Percentiles rank a stretch among this genome's conserved stretches.
phyloP scores from a whole-genome alignment of 228 moss, liverwort and hornwort species.

The Sphagnum fallax region DNA sequence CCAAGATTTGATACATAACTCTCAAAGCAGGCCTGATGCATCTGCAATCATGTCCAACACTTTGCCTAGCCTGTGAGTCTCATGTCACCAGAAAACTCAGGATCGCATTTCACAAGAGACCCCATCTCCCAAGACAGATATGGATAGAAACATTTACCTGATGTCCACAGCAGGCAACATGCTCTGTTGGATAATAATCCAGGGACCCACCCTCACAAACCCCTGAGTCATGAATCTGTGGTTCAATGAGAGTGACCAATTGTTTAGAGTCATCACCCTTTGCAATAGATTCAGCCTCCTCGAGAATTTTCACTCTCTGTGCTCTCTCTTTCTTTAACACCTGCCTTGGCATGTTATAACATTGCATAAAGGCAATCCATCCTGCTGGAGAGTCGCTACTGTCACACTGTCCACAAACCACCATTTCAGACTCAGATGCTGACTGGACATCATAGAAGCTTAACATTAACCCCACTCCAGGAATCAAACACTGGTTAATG shows the following conservation, averaged over 20 bases:
- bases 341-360: slow-evolving; percentile 64
- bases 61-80: background rate
- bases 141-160: slow-evolving; percentile 36
- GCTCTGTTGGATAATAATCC: slow-evolving; percentile 59
- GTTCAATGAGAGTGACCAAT: slow-evolving; percentile 9
- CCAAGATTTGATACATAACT: slow-evolving; percentile 38
- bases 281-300: background rate
- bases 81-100: background rate
- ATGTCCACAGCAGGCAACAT: slow-evolving; percentile 89
- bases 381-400: slow-evolving; percentile 69
- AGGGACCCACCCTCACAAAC: slow-evolving; percentile 8
- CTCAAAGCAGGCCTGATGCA: slow-evolving; percentile 51
- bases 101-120: background rate
- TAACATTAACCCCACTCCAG: background rate
- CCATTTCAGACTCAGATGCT: background rate
- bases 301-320: background rate
- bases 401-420: slow-evolving; percentile 51
- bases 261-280: slow-evolving; percentile 3
- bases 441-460: background rate
- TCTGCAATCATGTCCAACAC: slow-evolving; percentile 16
- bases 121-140: background rate
- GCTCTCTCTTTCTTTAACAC: slow-evolving; percentile 3
- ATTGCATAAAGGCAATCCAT: slow-evolving; percentile 97
- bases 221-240: background rate
- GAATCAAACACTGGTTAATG: no score